Evolutionary conservation across 306 rosid genomes (phyloP), one percentile per base, ranked within the genome.

Genomic region (Oemleria cerasiformis): DNA sequence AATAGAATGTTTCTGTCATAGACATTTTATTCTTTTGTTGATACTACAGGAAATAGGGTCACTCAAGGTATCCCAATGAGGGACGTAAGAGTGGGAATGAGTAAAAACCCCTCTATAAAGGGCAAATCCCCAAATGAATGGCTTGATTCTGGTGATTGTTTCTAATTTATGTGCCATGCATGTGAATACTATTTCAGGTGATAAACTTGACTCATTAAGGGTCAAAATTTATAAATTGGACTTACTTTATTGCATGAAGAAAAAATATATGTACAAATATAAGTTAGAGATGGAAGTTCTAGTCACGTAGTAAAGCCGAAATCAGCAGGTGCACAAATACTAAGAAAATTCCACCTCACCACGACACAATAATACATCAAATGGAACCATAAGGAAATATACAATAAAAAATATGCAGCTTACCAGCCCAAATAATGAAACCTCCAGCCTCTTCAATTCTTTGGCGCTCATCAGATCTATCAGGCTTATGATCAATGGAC

Each of bases 361-460:
- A 4, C 6, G 41, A 47, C 23, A 60, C 60, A 45, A 45, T 67
- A 25, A 16, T 45, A 47, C 75, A 60, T 13, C 57, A 61, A 40
- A 17, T 38, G 2, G n/a, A 30, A 16, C 54, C 8, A 49, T 4
- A 0, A 10, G 50, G 36, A 45, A 8, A 39, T 23, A 53, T 12
- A 53, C 41, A 53, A 19, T 17, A 6, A 19, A 79, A 16, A 19
- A 38, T 57, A 56, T 47, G 78, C 51, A 41, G 56, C 61, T 71
- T 84, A 86, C 97, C 97, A 47, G 97, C 96, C 97, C 97, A 92
- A 62, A 92, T 76, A 68, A 92, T 73, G 76, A 89, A 92, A 57
- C 97, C 97, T 56, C 97, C 97, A 60, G 97, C 97, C 77, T 89
- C 58, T 78, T 92, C 97, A 79, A 92, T 92, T 81, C 97, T 84